phyloP scores from a whole-genome alignment of 352 stramenopile species.

The Paralagenidium karlingii region DNA sequence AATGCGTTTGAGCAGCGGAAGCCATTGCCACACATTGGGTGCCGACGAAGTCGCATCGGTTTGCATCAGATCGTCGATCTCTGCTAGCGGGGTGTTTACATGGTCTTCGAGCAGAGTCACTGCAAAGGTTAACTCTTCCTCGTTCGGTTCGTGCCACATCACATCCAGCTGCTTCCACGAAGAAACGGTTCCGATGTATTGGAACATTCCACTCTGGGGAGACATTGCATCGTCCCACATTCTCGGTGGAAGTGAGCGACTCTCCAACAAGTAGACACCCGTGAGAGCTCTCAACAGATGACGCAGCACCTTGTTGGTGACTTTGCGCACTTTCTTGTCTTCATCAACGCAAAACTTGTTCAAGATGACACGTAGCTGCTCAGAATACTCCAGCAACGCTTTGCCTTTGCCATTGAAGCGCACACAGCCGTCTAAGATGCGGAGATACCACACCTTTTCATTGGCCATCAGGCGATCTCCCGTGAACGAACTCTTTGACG shows the following conservation, averaged over 20 bases:
- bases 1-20: conserved; percentile 28
- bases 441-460: conserved; percentile 55
- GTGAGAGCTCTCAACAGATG: conserved; percentile 30
- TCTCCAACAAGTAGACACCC: conserved; percentile 42
- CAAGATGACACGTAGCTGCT: conserved; percentile 25
- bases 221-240: conserved; percentile 30
- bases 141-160: conserved; percentile 49
- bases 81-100: conserved; percentile 16
- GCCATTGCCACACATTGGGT: conserved; percentile 37
- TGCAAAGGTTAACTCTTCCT: conserved; percentile 35
- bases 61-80: conserved; percentile 14
- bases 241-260: conserved; percentile 30
- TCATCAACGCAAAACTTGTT: conserved; percentile 22
- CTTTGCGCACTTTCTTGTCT: conserved; percentile 48
- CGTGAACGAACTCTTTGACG: conserved; percentile 19
- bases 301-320: conserved; percentile 21
- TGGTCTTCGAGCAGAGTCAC: conserved; percentile 36
- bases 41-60: conserved; percentile 15
- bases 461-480: conserved; percentile 27
- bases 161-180: conserved; percentile 36
- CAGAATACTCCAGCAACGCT: conserved; percentile 19
- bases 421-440: conserved; percentile 37
- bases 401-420: conserved; percentile 17
- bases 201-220: conserved; percentile 26
- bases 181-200: conserved; percentile 37